phyloP scores from a whole-genome alignment of 116 monocot species.

The Papilionanthe hybrid region DNA sequence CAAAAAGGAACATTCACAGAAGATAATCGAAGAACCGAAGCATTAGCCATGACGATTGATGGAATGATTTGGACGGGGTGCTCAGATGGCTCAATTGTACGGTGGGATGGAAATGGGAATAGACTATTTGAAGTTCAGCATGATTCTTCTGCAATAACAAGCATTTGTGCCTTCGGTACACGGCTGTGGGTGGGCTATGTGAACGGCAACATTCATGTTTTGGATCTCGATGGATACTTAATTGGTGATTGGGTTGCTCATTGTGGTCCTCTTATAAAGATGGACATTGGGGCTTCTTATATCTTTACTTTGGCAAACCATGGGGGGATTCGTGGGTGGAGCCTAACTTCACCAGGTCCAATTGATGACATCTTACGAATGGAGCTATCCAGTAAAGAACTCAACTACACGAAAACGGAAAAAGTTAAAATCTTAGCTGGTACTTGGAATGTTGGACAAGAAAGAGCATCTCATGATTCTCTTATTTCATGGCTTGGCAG shows the following conservation, averaged over 20 bases:
- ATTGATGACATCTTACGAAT: constrained; percentile 52
- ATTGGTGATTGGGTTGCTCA: constrained; percentile 64
- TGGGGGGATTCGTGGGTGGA: constrained; percentile 77
- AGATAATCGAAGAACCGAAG: constrained; percentile 49
- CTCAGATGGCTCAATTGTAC: constrained; percentile 59
- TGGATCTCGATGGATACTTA: constrained; percentile 70
- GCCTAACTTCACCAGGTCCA: constrained; percentile 54
- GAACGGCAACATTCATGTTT: constrained; percentile 49
- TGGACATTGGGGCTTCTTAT: constrained; percentile 44
- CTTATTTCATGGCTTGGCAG: constrained; percentile 55
- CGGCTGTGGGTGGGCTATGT: constrained; percentile 63
- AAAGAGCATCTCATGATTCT: constrained; percentile 50
- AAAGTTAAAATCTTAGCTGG: constrained; percentile 56
- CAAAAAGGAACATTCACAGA: constrained; percentile 59
- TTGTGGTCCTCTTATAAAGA: constrained; percentile 46
- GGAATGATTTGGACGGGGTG: constrained; percentile 68
- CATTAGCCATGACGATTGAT: constrained; percentile 43
- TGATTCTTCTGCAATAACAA: constrained; percentile 41
- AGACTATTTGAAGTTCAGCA: constrained; percentile 49
- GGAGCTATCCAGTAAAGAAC: constrained; percentile 50
- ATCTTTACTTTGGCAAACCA: constrained; percentile 61
- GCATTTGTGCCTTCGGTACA: constrained; percentile 43
- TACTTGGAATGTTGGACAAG: constrained; percentile 79
- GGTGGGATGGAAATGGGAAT: constrained; percentile 73
- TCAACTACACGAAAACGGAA: constrained; percentile 37